Percentiles rank a stretch among this genome's conserved stretches.
phyloP scores from a whole-genome alignment of 768 basidiomycete genomes.

The Piloderma croceum region DNA sequence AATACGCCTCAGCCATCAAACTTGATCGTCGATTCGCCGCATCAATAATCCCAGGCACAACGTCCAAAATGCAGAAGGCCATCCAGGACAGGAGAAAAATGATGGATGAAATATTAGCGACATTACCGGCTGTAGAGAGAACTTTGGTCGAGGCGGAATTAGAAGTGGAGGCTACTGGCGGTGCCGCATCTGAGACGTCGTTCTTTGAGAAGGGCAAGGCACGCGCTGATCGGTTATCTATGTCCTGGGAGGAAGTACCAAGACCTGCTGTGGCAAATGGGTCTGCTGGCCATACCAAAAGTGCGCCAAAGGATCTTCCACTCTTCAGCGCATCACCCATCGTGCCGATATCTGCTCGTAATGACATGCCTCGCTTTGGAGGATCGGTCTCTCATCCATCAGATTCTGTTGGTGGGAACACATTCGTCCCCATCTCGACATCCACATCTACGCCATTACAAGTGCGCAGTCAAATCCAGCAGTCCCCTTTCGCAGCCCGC shows the following conservation, averaged over 20 bases:
- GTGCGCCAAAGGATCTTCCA: slow-evolving; percentile 18
- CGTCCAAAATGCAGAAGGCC: slow-evolving; percentile 29
- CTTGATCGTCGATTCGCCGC: slow-evolving; percentile 59
- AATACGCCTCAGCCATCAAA: slow-evolving; percentile 68
- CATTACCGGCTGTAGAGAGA: slow-evolving; percentile 60
- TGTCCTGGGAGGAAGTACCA: slow-evolving; percentile 62
- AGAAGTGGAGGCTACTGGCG: slow-evolving; percentile 22
- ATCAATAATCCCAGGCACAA: slow-evolving; percentile 27
- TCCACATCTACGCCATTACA: slow-evolving; percentile 4
- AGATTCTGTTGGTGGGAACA: slow-evolving; percentile 6
- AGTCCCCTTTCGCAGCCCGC: too few relatives aligned
- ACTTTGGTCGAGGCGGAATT: slow-evolving; percentile 57
- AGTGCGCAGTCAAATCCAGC: too few relatives aligned
- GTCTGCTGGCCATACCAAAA: slow-evolving; percentile 20
- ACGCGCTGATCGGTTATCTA: slow-evolving; percentile 36
- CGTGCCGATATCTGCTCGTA: slow-evolving; percentile 23
- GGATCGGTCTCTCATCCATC: slow-evolving; percentile 16
- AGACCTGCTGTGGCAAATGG: slow-evolving; percentile 10
- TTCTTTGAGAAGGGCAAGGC: slow-evolving; percentile 16
- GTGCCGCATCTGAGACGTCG: background rate
- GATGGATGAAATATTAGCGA: slow-evolving; percentile 62
- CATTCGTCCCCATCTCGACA: slow-evolving; percentile 6
- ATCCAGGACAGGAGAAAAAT: slow-evolving; percentile 56
- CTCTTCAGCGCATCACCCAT: slow-evolving; percentile 20
- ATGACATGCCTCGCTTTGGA: slow-evolving; percentile 34